Base-by-base conservation (phyloP, 2,329 filamentous ascomycete genomes). In the Paraconiothyrium sp. region DNA sequence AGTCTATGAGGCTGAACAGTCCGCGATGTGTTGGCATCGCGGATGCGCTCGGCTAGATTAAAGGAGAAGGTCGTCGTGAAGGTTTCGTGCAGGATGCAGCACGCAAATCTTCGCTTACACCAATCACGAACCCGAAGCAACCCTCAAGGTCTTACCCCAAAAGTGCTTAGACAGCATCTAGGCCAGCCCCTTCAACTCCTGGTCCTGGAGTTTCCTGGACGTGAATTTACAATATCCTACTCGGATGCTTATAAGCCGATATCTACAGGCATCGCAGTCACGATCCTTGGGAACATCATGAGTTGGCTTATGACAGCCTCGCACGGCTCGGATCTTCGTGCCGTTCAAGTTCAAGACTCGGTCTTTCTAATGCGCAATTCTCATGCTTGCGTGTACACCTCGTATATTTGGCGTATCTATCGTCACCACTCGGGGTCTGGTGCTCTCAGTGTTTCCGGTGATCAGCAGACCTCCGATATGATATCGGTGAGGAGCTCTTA, bases 31-130 rank as follows among this genome's bases (percentile, higher is more conserved):
- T 58, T 43, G 48, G 41, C 54, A 49, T 47, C 46, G 37, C 43
- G 20, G 35, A 27, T 37, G 48, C 32, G 24, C n/a, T 37, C 57
- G 52, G 52, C 57, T 50, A 54, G 49, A 61, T 61, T 16, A 54
- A 55, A 54, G 44, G n/a, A 62, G 56, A 51, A 59, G 56, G 51
- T 59, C 56, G 34, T 54, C 43, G 37, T 39, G 22, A 46, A 39
- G 52, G 48, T 48, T 46, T 51, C 22, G 32, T 59, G 43, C 56
- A 51, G 57, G 59, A 37, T 64, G 66, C 66, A 65, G 56, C 43
- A 13, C 59, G 54, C 59, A 62, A 65, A 67, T 67, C 62, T 69
- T 65, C 57, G 52, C 61, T 50, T 37, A 13, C 43, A 35, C 66
- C 66, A 68, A 68, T 68, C 59, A 64, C 51, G 20, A 35, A 20